Evolutionary conservation across 257 asterid species (phyloP), one percentile per base, ranked within the genome.

Genomic region (Nicotiana obtusifolia): DNA sequence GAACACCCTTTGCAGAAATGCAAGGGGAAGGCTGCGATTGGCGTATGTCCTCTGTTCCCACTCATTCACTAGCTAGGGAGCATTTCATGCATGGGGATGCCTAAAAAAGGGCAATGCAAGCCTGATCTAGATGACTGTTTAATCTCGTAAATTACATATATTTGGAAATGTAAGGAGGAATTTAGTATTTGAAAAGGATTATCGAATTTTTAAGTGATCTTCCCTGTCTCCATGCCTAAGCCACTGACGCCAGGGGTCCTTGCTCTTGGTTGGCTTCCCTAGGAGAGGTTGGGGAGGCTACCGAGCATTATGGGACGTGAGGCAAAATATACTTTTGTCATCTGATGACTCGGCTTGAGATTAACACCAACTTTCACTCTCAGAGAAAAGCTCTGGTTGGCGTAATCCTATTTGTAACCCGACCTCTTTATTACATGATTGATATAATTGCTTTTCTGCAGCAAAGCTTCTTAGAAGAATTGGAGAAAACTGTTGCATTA

Each of bases 401-500:
- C 22, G 0, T 35, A 22, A 44, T 71, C 59, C 35, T 30, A 10
- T 20, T 20, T 41, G 61, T 73, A 47, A 73, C 16, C 61, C 79
- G 11, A 14, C 37, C 61, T 14, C 61, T 73, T 7, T 47, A 47
- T 20, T 47, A 7, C 61, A 24, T 73, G 61, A 73, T 17, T 7
- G 20, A 0, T 73, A 1, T 49, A 49, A 24, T 15, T 49, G 11
- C 16, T 49, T 47, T 75, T 49, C 62, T 85, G 64, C 94, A 95
- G 99, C 91, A 86, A 89, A 84, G 88, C 56, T 91, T 93, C 83
- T 68, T 91, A 44, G 97, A 93, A 85, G 99, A 93, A 82, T 82
- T 95, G 91, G 97, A 93, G 87, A 93, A 90, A 86, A 92, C 98
- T 53, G 92, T 92, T 64, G 91, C 93, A 1, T 76, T 95, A 81